phyloP scores from a whole-genome alignment of 306 rosid genomes.

The Purshia tridentata region DNA sequence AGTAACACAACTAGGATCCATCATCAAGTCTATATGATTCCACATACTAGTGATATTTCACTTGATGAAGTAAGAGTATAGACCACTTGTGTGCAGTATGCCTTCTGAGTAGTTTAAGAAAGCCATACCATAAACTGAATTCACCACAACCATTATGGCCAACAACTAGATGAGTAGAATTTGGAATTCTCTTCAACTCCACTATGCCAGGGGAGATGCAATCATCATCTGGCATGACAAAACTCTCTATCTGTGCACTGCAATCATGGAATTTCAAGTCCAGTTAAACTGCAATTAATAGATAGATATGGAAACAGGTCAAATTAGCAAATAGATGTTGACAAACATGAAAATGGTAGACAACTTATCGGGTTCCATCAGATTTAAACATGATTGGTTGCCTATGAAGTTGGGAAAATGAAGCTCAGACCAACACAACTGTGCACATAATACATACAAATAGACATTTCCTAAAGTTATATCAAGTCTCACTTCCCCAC shows the following conservation, averaged over 20 bases:
- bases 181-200: slow-evolving; percentile 73
- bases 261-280: slow-evolving; percentile 31
- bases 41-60: not conserved
- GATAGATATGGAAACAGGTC: slow-evolving; percentile 2
- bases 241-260: slow-evolving; percentile 57
- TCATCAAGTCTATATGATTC: not conserved
- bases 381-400: not conserved
- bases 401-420: not conserved
- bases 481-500: not conserved
- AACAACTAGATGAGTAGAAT: slow-evolving; percentile 60
- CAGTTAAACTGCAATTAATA: slow-evolving; percentile 15
- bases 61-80: not conserved
- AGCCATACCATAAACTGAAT: slow-evolving; percentile 80
- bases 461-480: not conserved
- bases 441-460: not conserved
- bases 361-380: not conserved
- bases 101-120: not conserved
- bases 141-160: slow-evolving; percentile 64
- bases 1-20: not conserved
- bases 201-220: slow-evolving; percentile 65
- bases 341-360: not conserved
- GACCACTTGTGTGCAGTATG: not conserved
- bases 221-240: slow-evolving; percentile 50
- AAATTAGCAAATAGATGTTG: not conserved
- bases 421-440: not conserved